Base-by-base conservation (phyloP, 2,329 filamentous ascomycete species). In the Penicillium sp. region DNA sequence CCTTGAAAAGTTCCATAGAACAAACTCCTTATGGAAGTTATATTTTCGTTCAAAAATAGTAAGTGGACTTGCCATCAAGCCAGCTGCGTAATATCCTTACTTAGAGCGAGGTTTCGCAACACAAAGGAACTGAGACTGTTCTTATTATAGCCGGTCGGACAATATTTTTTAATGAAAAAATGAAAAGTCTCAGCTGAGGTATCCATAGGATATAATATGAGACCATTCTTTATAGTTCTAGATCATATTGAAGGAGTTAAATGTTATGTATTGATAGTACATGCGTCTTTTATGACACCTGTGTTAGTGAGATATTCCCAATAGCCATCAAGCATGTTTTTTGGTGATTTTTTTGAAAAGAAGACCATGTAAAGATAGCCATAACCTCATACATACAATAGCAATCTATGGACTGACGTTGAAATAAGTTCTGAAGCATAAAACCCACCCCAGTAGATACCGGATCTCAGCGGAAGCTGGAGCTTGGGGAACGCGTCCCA, bases 401-500 rank as follows among this genome's bases (percentile, higher is more conserved):
- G 6, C 9, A 45, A 45, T n/a, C 13, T 19, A 50, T 50, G 19
- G 27, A 38, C 17, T 42, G 49, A 51, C 49, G 37, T 51, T 42
- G 35, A 42, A 50, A 50, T 29, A 50, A 42, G 49, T 51, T n/a
- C n/a, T 21, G 37, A 15, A 48, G 13, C 4, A 35, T 48, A n/a
- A 35, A 48, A 48, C 29, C 45, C 45, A 35, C 45, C 12, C 17
- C 25, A 47, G 19, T 48, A 48, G 48, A 50, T 27, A 19, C 21
- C 48, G 35, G 25, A 45, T 45, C 42, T 45, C 41, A 27, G 15
- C 42, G 35, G 43, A 37, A 38, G 54, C 23, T 46, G 35, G 19
- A 38, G 54, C 23, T 46, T 42, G 42, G 29, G 40, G 25, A 54
- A 54, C 54, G 41, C 54, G 54, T 47, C 35, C n/a, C 27, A 21